phyloP scores from a whole-genome alignment of 1,139 yeast species.

The Petasospora fabianii region DNA sequence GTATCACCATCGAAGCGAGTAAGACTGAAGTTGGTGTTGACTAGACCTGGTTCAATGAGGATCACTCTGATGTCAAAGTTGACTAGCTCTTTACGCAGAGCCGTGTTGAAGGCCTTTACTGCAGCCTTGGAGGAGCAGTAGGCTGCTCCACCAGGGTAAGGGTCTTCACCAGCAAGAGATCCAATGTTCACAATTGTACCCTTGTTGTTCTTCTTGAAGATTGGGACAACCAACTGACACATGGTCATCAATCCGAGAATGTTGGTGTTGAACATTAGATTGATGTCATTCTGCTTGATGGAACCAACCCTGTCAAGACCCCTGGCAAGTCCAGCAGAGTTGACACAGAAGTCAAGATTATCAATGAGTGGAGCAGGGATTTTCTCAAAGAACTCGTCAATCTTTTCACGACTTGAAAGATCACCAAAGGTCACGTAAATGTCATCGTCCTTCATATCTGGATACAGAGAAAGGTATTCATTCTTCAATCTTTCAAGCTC shows the following conservation, averaged over 20 bases:
- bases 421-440: conserved; percentile 21
- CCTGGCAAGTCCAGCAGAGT: conserved; percentile 71
- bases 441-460: conserved; percentile 6
- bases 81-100: conserved; percentile 65
- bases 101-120: conserved; percentile 57
- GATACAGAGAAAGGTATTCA: conserved; percentile 28
- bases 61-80: conserved; percentile 60
- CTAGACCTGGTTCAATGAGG: conserved; percentile 75
- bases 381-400: conserved; percentile 41
- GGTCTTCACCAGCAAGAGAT: conserved; percentile 73
- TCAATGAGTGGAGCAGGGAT: conserved; percentile 43
- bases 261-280: conserved; percentile 58
- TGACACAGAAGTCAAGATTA: conserved; percentile 51
- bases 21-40: conserved; percentile 68
- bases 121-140: conserved; percentile 77
- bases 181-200: conserved; percentile 73
- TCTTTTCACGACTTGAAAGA: conserved; percentile 34
- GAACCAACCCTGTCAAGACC: conserved; percentile 57
- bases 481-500: conserved; percentile 11
- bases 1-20: conserved; percentile 69
- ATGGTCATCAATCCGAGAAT: conserved; percentile 56
- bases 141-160: conserved; percentile 73
- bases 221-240: conserved; percentile 53
- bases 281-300: conserved; percentile 44
- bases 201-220: conserved; percentile 38